Conservation (phyloP, 225 moss, liverwort and hornwort genomes). For the Bryoerythrophyllum caledonicum region DNA sequence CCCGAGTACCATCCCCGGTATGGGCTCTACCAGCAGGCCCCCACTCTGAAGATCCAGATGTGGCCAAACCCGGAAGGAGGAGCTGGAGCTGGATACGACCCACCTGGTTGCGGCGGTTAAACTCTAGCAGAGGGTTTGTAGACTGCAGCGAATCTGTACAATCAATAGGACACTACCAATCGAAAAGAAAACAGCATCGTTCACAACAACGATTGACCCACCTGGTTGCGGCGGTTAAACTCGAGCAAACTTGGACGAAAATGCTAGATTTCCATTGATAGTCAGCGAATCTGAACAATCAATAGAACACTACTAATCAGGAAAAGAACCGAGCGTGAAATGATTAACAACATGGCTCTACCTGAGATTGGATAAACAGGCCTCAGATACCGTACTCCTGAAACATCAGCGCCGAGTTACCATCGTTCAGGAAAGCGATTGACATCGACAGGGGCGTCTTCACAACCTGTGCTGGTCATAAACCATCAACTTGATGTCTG, state of each 20-base stretch:
- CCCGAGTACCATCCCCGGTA: no score
- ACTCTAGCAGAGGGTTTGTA: not conserved
- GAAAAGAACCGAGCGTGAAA: not conserved
- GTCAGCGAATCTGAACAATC: not conserved
- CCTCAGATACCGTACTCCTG: not conserved
- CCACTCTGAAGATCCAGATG: no score
- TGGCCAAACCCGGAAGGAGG: no score
- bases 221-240: no score
- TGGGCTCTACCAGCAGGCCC: no score
- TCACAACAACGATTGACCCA: not conserved
- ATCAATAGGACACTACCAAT: no score
- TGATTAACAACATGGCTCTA: not conserved
- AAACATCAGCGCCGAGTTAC: not conserved
- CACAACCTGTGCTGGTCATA: slow-evolving; percentile 5
- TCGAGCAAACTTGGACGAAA: no score
- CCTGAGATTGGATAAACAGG: not conserved
- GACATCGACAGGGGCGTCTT: not conserved
- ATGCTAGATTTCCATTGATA: no score
- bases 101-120: no score
- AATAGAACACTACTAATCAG: not conserved
- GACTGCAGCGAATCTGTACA: not conserved
- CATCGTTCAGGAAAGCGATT: not conserved
- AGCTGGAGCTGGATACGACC: no score
- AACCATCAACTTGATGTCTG: not conserved
- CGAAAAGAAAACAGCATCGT: not conserved